Percentiles rank a stretch among this genome's conserved stretches.
Conservation (phyloP, 768 basidiomycete species). For the Mycena maculata region DNA sequence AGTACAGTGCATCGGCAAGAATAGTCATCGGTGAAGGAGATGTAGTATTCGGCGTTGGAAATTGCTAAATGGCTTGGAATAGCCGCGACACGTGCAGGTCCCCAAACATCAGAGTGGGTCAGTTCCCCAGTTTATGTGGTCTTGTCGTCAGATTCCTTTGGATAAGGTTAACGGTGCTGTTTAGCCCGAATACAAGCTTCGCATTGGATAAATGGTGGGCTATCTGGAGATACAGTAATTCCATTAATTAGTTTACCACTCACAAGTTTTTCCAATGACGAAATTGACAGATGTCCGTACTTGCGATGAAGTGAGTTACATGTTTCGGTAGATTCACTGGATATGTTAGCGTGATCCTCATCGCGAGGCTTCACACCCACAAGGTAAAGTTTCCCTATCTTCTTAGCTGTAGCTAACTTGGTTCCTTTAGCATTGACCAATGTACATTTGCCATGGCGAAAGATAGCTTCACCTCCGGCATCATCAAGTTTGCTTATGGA, state of each 20-base stretch:
- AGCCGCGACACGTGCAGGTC: constrained; percentile 12
- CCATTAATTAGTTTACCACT: constrained; percentile 1
- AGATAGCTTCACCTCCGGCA: constrained; percentile 7
- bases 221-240: constrained; percentile 10
- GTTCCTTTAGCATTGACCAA: neutral
- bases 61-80: constrained; percentile 9
- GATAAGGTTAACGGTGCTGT: constrained; percentile 10
- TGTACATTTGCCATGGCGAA: constrained; percentile 3
- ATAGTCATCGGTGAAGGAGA: constrained; percentile 9
- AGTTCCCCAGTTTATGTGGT: constrained; percentile 12
- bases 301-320: constrained; percentile 9
- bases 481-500: constrained; percentile 10
- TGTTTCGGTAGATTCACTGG: constrained; percentile 1
- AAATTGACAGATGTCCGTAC: constrained; percentile 12
- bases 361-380: neutral
- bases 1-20: constrained; percentile 8
- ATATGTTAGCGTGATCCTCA: neutral
- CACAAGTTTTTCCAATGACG: constrained; percentile 14
- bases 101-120: constrained; percentile 16
- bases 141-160: constrained; percentile 9
- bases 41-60: constrained; percentile 7
- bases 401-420: constrained; percentile 4
- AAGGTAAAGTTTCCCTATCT: neutral
- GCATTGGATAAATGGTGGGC: constrained; percentile 14
- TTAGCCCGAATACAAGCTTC: constrained; percentile 18